These are phyloP conservation scores for Penicillium sp. DNA, from an alignment of 2,329 filamentous ascomycete genomes.

Conservation along the genomic window DNA sequence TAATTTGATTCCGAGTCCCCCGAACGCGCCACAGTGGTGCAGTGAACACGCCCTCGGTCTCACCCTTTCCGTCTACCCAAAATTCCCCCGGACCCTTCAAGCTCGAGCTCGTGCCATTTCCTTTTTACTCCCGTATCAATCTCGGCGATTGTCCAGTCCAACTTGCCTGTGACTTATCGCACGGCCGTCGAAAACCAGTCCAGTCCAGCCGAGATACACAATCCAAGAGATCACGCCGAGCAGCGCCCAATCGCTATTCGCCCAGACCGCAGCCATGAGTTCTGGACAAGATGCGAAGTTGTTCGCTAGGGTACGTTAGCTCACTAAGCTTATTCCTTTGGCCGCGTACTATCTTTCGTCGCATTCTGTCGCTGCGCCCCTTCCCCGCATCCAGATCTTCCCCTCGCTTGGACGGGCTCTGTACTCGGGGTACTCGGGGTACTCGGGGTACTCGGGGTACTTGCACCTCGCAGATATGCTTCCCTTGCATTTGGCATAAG, in stretches of 20 bases:
- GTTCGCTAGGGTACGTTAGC: conserved; percentile 81
- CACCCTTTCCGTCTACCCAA: conserved; percentile 18
- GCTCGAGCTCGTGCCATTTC: conserved; percentile 2
- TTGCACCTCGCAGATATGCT: conserved; percentile 4
- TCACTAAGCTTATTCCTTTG: conserved; percentile 20
- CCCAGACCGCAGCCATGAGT: conserved; percentile 50
- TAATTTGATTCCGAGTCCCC: conserved; percentile 13
- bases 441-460: too few relatives aligned
- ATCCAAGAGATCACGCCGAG: conserved; percentile 5
- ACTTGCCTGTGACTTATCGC: conserved; percentile 22
- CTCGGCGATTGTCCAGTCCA: conserved; percentile 6
- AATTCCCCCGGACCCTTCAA: conserved; percentile 1
- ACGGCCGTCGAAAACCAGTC: conserved; percentile 5
- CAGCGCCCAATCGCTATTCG: conserved; percentile 13
- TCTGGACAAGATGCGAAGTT: conserved; percentile 95
- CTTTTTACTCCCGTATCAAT: background rate
- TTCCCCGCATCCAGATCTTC: conserved; percentile 20
- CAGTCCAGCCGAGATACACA: conserved; percentile 10
- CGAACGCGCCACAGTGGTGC: conserved; percentile 13
- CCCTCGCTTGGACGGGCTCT: conserved; percentile 10
- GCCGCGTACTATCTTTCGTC: conserved; percentile 8
- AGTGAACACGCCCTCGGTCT: conserved; percentile 14
- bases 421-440: conserved; percentile 4
- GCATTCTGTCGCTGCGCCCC: conserved; percentile 2
- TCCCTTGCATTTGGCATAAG: conserved; percentile 1